A percentile compares a stretch with the other conserved stretches of the same genome.
These are phyloP conservation scores for Reticulomyxa filosa DNA, from an alignment of 78 protist genomes.

Conservation along the genomic window DNA sequence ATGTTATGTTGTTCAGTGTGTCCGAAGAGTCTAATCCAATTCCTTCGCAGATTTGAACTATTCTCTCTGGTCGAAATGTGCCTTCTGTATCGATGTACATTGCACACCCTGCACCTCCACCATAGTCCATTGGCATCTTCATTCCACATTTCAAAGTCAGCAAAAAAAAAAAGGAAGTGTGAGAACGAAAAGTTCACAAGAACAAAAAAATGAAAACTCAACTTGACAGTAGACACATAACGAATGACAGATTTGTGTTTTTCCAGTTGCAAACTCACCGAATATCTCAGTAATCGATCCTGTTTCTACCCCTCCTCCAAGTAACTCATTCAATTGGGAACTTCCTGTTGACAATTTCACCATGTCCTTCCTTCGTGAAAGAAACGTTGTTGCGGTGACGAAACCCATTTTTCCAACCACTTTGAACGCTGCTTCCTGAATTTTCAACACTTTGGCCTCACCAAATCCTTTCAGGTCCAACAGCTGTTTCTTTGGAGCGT, in stretches of 20 bases:
- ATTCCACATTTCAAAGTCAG: conserved; percentile 65
- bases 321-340: conserved; percentile 21
- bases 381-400: conserved; percentile 65
- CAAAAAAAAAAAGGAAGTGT: background rate
- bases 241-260: conserved; percentile 96
- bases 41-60: conserved; percentile 60
- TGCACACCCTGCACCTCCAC: conserved; percentile 88
- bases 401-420: conserved; percentile 69
- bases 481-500: conserved; percentile 55
- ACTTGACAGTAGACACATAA: conserved; percentile 85
- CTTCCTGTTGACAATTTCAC: conserved; percentile 69
- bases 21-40: background rate
- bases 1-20: conserved; percentile 30
- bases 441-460: conserved; percentile 87
- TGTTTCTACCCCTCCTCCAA: conserved; percentile 68
- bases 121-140: background rate
- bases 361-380: conserved; percentile 40
- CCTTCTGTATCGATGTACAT: conserved; percentile 97
- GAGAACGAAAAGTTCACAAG: background rate
- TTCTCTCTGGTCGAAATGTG: conserved; percentile 93
- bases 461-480: conserved; percentile 68
- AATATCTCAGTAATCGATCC: conserved; percentile 93
- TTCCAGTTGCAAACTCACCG: conserved; percentile 96
- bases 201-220: no score
- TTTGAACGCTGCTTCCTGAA: conserved; percentile 56